A percentile compares a stretch with the other conserved stretches of the same genome.
These are phyloP conservation scores for Tolypocladium paradoxum DNA, from an alignment of 2,329 filamentous ascomycete genomes.

Conservation along the genomic window DNA sequence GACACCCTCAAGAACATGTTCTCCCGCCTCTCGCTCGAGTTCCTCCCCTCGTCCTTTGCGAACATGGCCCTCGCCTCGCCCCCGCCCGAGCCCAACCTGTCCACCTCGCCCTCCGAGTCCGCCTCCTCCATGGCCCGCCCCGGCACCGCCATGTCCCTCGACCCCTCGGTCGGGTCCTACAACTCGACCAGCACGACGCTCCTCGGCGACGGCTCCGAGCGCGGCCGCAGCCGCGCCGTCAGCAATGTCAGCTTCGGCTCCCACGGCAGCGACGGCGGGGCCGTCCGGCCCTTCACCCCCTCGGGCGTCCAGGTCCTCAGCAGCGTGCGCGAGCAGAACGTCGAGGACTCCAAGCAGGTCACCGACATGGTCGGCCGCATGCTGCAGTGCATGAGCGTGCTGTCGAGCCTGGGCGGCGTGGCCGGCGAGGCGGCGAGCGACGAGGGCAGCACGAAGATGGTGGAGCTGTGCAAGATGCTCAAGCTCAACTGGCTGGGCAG, in stretches of 20 bases:
- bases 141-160: conserved; percentile 64
- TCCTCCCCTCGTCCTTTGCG: conserved; percentile 43
- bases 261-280: conserved; percentile 33
- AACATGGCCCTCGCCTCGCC: conserved; percentile 44
- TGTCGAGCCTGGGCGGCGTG: conserved; percentile 59
- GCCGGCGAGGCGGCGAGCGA: conserved; percentile 45
- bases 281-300: conserved; percentile 41
- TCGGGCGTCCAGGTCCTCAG: conserved; percentile 25
- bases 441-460: conserved; percentile 65
- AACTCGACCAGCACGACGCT: conserved; percentile 72
- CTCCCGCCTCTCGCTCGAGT: conserved; percentile 79
- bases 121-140: conserved; percentile 42
- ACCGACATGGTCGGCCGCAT: conserved; percentile 92
- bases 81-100: conserved; percentile 36
- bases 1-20: conserved; percentile 84
- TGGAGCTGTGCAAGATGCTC: conserved; percentile 72
- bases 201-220: conserved; percentile 51
- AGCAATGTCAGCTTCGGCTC: conserved; percentile 68
- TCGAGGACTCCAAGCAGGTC: conserved; percentile 64
- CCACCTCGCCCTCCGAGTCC: conserved; percentile 40
- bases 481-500: conserved; percentile 96
- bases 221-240: conserved; percentile 65
- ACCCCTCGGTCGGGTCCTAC: conserved; percentile 66
- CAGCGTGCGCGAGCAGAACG: conserved; percentile 45
- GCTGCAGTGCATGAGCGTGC: conserved; percentile 89